Evolutionary conservation across 306 rosid species (phyloP).

Genomic region (Herpetospermum pedunculosum): DNA sequence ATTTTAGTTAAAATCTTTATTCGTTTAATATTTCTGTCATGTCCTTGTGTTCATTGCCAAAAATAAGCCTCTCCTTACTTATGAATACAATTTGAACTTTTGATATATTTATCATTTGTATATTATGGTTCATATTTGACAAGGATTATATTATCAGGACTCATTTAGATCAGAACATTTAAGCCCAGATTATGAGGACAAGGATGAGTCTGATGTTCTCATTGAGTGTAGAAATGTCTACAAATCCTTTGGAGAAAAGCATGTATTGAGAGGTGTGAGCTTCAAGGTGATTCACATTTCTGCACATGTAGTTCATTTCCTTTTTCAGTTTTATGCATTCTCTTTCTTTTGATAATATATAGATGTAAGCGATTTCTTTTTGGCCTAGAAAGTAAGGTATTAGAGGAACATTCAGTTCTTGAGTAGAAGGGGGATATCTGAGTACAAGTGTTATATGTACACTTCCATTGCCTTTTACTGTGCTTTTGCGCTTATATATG

Average conservation of each 20-base stretch:
- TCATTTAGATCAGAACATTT: conserved; percentile 47
- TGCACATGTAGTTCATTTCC: not conserved
- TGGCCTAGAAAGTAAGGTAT: not conserved
- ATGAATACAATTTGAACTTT: not conserved
- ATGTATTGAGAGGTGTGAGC: conserved; percentile 89
- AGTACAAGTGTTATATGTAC: not conserved
- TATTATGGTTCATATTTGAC: not conserved
- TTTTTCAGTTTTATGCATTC: not conserved
- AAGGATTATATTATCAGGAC: conserved; percentile 30
- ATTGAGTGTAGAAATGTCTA: conserved; percentile 84
- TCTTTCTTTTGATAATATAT: not conserved
- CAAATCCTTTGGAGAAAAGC: conserved; percentile 92
- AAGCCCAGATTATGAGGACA: conserved; percentile 29
- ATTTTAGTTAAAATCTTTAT: not conserved
- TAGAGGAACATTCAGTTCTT: not conserved
- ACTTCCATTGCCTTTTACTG: not conserved
- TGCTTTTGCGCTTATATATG: not conserved
- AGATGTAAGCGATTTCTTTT: not conserved
- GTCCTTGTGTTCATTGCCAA: not conserved
- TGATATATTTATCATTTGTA: not conserved
- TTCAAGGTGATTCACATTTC: conserved; percentile 66
- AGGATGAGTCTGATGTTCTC: conserved; percentile 72
- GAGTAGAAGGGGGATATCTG: not conserved
- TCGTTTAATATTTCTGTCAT: not conserved
- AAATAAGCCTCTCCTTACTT: not conserved